These are phyloP conservation scores for Arachis monticola DNA, from an alignment of 331 rosid genomes.

Conservation along the genomic window DNA sequence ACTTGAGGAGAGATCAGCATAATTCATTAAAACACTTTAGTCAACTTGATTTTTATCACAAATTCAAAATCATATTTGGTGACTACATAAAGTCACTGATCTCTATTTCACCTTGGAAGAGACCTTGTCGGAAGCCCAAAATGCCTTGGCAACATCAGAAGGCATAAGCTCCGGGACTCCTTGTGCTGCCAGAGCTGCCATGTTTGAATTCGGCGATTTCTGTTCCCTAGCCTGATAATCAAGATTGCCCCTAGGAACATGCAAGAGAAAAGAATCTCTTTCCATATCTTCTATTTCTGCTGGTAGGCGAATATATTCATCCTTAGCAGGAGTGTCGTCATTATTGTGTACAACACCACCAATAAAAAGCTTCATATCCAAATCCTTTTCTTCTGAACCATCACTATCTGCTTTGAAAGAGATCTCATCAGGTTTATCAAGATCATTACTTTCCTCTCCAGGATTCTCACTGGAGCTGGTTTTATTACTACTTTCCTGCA, in stretches of 20 bases:
- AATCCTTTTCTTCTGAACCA: constrained; percentile 67
- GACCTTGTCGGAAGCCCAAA: constrained; percentile 80
- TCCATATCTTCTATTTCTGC: constrained; percentile 81
- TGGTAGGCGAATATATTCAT: constrained; percentile 79
- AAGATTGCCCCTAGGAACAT: constrained; percentile 66
- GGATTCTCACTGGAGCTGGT: constrained; percentile 60
- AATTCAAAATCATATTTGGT: not conserved
- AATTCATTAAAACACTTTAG: constrained; percentile 24
- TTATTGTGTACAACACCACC: constrained; percentile 91
- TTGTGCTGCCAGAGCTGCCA: constrained; percentile 81
- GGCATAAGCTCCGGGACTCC: constrained; percentile 93
- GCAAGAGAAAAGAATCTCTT: constrained; percentile 82
- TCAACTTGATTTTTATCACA: constrained; percentile 8
- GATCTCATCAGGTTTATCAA: constrained; percentile 79
- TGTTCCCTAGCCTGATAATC: constrained; percentile 61
- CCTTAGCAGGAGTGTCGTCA: constrained; percentile 75
- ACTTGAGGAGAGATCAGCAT: not conserved
- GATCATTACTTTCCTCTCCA: constrained; percentile 61
- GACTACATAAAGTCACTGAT: not conserved
- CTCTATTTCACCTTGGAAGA: constrained; percentile 83
- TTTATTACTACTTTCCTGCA: constrained; percentile 68
- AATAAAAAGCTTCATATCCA: constrained; percentile 84
- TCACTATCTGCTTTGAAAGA: constrained; percentile 62
- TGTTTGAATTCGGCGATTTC: constrained; percentile 70
- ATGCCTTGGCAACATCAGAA: constrained; percentile 89